Evolutionary conservation across 2,329 filamentous ascomycete species (phyloP), one percentile per base, ranked within the genome.

Genomic region (Graphiopsis chlorocephala): DNA sequence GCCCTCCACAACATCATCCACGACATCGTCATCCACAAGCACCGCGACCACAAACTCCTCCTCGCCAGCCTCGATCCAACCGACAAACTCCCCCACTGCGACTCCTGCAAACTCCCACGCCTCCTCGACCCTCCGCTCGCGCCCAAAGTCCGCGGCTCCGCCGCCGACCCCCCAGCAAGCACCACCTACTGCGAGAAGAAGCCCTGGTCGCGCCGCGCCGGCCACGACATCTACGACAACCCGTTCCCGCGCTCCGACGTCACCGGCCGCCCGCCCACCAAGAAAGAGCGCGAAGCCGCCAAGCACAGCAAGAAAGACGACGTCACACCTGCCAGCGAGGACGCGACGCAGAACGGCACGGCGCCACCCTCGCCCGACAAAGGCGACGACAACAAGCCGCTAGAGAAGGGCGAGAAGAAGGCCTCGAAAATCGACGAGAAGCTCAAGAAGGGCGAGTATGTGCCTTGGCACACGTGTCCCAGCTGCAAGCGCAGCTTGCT

Each of bases 201-300:
- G 66, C 90, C 90, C 0, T 93, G 90, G 81, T 90, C 92, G 66
- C 86, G 91, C 70, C 88, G 90, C 74, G 83, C 87, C 2, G 90
- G 90, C 66, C 90, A 88, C 78, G 90, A 94, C 76, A 91, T 93
- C 68, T 93, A 93, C 77, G 90, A 90, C 59, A 91, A 93, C 77
- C 91, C 89, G 29, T 93, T 91, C 84, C 88, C 91, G 15, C 88
- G 87, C 20, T 88, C 89, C 25, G 87, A 88, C 25, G 87, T 87
- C 15, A 74, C 73, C 7, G 73, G 72, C 26, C 72, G 76, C 15
- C 75, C 75, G 0, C 85, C 89, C 66, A 90, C 90, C 66, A 91
- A 90, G 80, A 92, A 83, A 78, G 84, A 92, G 91, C 82, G 90
- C 88, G 75, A 87, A 88, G 80, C 86, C 88, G 80, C 86, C 26